Base-by-base conservation (phyloP, 2,329 filamentous ascomycete species). In the Bipolaris zeicola region DNA sequence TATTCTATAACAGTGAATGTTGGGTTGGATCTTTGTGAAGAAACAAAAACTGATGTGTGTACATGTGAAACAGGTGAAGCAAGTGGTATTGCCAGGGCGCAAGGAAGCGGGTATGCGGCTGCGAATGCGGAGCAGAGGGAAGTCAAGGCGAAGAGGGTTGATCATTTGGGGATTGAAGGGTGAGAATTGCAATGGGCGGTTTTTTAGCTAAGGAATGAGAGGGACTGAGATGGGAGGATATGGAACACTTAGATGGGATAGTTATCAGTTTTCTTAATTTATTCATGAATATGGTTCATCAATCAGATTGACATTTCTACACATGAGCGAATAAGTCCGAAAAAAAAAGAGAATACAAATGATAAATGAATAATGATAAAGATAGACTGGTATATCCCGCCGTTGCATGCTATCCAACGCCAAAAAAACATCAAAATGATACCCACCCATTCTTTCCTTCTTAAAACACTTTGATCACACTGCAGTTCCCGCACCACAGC, bases 81-180 rank as follows among this genome's bases (percentile, higher is more conserved):
- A n/a, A 62, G 62, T 18, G 68, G 58, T 16, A 34, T 57, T 6
- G 69, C 66, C 1, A 42, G 44, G 1, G 71, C 61, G 6, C 54
- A 61, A 5, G 72, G 64, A 8, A 58, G 16, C 10, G 71, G 67
- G 3, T 69, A 63, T 38, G 71, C 64, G 2, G 50, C 61, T 2
- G 72, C 57, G 0, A 52, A 52, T 8, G 65, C 68, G 2, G 45
- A 63, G 14, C 58, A 72, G 44, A 46, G 57, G 6, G 55, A 57
- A 11, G 41, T 58, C 43, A 63, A 61, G 47, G 46, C 46, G 6
- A 64, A 49, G 54, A 52, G 28, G 56, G 67, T 74, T 20, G 72
- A 77, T 64, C 73, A 76, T 67, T 62, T 76, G 62, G 73, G 73
- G 5, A 70, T 75, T 66, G 72, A 72, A 60, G 59, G 50, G 5